Base-by-base conservation (phyloP, 176 grass and related monocot species). In the Phoenix dactylifera region DNA sequence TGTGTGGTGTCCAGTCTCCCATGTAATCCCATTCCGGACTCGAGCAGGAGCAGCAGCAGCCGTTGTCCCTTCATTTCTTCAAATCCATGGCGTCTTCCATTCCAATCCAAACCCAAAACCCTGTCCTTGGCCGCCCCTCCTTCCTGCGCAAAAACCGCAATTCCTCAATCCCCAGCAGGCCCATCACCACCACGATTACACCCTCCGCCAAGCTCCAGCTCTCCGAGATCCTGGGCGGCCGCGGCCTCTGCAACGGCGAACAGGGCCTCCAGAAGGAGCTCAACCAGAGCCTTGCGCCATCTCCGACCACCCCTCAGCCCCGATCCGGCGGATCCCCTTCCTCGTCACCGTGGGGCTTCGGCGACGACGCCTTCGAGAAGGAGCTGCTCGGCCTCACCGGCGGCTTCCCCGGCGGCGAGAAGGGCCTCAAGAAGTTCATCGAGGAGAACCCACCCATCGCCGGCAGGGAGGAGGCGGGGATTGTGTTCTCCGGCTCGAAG, bases 331-430 rank as follows among this genome's bases (percentile, higher is more conserved):
- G 2, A 1, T 39, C 51, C 15, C 55, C 22, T 24, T 68, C 3
- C 17, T 58, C 9, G 22, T 26, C 1, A 2, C 26, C 12, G 1
- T 58, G 1, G 54, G 65, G 20, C 63, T 6, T 22, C 30, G 3
- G 17, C 28, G 51, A 67, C 70, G 80, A 67, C 55, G 89, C 71
- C 4, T 95, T 95, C 77, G 90, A 95, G 24, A 95, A 94, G 71
- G 84, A 94, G 80, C 73, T 94, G 60, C 60, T 84, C 67, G 89
- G 89, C 15, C 85, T 94, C 62, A 95, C 90, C 17, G 86, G 90
- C 54, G 90, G 90, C 4, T 95, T 95, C 74, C 90, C 86, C 1
- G 90, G 90, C 24, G 90, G 90, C 52, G 90, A 95, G 79, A 74
- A 77, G 73, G 86, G 82, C 44, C 86, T 95, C 70, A 70, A 75